These are phyloP conservation scores for Bondarzewia mesenterica DNA, from an alignment of 1,284 basidiomycete genomes.

Conservation along the genomic window DNA sequence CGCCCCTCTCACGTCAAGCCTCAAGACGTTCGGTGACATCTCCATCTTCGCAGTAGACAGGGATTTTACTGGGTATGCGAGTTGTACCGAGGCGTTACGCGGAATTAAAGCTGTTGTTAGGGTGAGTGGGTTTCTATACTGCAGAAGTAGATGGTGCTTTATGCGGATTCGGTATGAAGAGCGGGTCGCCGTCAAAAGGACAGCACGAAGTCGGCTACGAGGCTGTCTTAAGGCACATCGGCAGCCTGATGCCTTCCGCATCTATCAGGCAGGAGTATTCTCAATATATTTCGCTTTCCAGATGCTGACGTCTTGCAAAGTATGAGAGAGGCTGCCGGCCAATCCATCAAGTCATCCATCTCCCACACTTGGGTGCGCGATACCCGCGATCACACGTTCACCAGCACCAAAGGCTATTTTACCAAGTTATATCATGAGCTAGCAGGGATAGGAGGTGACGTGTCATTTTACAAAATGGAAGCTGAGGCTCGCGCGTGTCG, in stretches of 20 bases:
- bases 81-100: constrained; percentile 58
- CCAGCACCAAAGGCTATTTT: constrained; percentile 57
- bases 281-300: neutral
- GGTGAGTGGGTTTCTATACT: constrained; percentile 35
- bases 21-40: constrained; percentile 57
- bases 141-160: constrained; percentile 3
- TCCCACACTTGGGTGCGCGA: constrained; percentile 76
- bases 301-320: constrained; percentile 30
- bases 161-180: constrained; percentile 22
- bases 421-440: constrained; percentile 65
- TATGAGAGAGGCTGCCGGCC: constrained; percentile 76
- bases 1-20: constrained; percentile 47
- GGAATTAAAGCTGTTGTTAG: constrained; percentile 60
- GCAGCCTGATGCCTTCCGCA: constrained; percentile 62
- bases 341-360: constrained; percentile 77
- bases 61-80: constrained; percentile 66
- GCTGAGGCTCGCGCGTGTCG: constrained; percentile 61
- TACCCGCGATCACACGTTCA: constrained; percentile 70
- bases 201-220: constrained; percentile 80
- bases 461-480: constrained; percentile 67
- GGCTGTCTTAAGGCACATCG: constrained; percentile 68
- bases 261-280: constrained; percentile 59
- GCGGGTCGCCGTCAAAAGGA: constrained; percentile 36
- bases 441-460: constrained; percentile 73
- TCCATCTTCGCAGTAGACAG: constrained; percentile 55